These are phyloP conservation scores for Neonectria faginata DNA, from an alignment of 2,329 filamentous ascomycete genomes.

Conservation along the genomic window DNA sequence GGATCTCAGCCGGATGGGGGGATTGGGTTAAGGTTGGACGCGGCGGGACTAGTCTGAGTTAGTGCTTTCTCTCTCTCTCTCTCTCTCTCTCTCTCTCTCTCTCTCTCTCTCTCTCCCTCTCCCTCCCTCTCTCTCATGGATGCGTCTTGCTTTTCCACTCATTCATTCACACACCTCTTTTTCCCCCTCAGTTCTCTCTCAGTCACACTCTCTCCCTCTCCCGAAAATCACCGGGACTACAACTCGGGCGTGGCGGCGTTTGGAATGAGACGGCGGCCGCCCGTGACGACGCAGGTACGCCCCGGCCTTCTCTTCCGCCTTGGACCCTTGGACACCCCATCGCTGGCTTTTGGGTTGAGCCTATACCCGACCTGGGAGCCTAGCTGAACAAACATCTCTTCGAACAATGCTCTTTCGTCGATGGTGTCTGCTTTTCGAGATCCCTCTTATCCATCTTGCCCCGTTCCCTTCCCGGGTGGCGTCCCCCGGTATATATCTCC, in stretches of 20 bases:
- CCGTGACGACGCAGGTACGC: conserved; percentile 20
- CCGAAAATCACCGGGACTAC: background rate
- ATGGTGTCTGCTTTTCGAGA: no score
- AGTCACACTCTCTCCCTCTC: no score
- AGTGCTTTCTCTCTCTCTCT: no score
- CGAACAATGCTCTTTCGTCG: background rate
- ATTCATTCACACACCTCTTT: no score
- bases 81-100: no score
- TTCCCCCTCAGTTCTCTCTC: background rate
- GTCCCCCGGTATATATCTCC: background rate
- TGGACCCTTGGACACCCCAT: background rate
- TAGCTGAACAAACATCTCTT: background rate
- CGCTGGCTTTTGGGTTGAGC: background rate
- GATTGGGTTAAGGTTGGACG: background rate
- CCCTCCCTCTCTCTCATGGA: no score
- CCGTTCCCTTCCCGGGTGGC: background rate
- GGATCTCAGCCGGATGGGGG: background rate
- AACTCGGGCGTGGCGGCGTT: conserved; percentile 13
- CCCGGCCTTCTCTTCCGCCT: background rate
- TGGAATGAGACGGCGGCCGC: conserved; percentile 19
- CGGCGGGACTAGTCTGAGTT: background rate
- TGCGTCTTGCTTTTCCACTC: background rate
- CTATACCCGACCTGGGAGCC: background rate
- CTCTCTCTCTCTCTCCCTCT: no score
- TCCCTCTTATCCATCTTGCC: background rate